A percentile compares a stretch with the other conserved stretches of the same genome.
phyloP scores from a whole-genome alignment of 306 rosid species.

The Astragalus membranaceus region DNA sequence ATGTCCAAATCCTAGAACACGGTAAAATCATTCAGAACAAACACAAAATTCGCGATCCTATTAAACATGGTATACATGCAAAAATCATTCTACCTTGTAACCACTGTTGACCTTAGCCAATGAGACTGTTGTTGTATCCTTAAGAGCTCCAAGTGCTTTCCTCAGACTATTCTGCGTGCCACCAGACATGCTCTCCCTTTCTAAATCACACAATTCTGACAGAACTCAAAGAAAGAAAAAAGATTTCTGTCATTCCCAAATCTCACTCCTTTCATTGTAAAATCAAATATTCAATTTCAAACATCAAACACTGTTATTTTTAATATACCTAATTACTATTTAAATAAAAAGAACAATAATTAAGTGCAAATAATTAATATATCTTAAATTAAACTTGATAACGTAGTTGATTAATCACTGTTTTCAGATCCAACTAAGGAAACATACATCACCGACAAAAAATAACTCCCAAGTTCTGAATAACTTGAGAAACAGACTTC shows the following conservation, averaged over 20 bases:
- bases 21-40: constrained; percentile 13
- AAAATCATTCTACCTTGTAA: constrained; percentile 63
- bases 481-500: constrained; percentile 12
- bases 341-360: not conserved
- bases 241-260: constrained; percentile 11
- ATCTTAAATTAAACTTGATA: constrained; percentile 6
- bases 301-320: constrained; percentile 9
- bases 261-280: not conserved
- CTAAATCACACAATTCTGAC: constrained; percentile 40
- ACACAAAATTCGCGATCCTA: not conserved
- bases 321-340: not conserved
- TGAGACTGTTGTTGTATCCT: constrained; percentile 94
- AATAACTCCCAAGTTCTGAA: not conserved
- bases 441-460: constrained; percentile 15
- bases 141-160: constrained; percentile 94
- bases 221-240: not conserved
- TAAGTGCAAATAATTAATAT: not conserved
- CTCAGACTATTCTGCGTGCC: constrained; percentile 83
- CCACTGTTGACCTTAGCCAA: constrained; percentile 99
- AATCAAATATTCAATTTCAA: constrained; percentile 10
- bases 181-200: constrained; percentile 70
- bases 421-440: constrained; percentile 43
- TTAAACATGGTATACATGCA: not conserved
- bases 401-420: not conserved
- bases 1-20: constrained; percentile 85